A percentile compares a stretch with the other conserved stretches of the same genome.
Conservation (phyloP, 1,284 basidiomycete genomes). For the Pyrrhoderma noxium region DNA sequence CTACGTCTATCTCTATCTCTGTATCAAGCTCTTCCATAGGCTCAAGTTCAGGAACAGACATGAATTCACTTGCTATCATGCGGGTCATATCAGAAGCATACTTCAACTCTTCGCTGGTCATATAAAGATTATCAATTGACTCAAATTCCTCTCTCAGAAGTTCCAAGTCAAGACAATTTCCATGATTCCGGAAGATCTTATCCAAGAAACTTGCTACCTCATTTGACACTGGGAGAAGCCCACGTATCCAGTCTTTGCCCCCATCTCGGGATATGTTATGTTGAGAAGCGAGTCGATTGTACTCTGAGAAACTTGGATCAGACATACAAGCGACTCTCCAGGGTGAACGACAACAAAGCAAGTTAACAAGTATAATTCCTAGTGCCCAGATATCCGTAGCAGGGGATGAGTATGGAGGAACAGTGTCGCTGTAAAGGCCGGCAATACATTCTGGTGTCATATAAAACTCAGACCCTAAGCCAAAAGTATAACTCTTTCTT, state of each 20-base stretch:
- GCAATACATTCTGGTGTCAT: constrained; percentile 63
- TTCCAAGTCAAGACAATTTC: constrained; percentile 23
- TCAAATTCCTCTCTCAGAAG: constrained; percentile 24
- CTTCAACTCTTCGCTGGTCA: constrained; percentile 3
- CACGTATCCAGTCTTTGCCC: constrained; percentile 21
- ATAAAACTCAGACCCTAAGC: constrained; percentile 48
- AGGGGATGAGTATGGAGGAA: constrained; percentile 40
- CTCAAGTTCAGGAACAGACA: background rate
- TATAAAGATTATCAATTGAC: constrained; percentile 24
- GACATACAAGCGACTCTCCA: constrained; percentile 54
- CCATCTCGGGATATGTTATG: too few relatives aligned
- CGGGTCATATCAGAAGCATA: constrained; percentile 4
- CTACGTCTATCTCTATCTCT: too few relatives aligned
- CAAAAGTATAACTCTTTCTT: constrained; percentile 43
- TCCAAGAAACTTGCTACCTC: constrained; percentile 30
- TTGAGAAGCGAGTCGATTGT: constrained; percentile 33
- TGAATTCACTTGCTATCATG: constrained; percentile 13
- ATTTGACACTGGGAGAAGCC: constrained; percentile 44
- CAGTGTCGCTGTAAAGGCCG: constrained; percentile 27
- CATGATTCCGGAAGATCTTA: constrained; percentile 25
- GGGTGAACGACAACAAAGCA: constrained; percentile 59
- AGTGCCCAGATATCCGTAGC: constrained; percentile 66
- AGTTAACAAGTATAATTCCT: constrained; percentile 61
- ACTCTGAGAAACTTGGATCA: constrained; percentile 54
- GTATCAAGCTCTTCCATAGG: too few relatives aligned